Evolutionary conservation across 2,329 filamentous ascomycete genomes (phyloP).

Genomic region (Kalmusia sp.): DNA sequence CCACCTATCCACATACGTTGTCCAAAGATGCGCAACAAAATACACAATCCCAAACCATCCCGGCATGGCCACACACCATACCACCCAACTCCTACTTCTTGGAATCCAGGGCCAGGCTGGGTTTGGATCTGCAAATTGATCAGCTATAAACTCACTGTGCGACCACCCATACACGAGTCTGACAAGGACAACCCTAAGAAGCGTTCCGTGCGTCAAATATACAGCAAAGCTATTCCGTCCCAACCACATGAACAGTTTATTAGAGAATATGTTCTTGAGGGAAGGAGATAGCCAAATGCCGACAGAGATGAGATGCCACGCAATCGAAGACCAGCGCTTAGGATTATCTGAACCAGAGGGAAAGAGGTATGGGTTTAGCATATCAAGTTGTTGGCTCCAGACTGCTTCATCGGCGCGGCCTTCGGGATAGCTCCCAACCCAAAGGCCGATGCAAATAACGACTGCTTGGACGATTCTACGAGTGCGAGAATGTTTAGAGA

Average conservation of each 20-base stretch:
- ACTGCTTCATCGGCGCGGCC: conserved; percentile 57
- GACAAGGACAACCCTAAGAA: conserved; percentile 58
- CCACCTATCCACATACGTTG: conserved; percentile 58
- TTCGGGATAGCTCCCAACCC: conserved; percentile 58
- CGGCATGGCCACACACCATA: conserved; percentile 54
- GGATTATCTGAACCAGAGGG: conserved; percentile 55
- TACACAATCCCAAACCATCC: conserved; percentile 58
- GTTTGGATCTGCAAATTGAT: too few species aligned
- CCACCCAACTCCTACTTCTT: conserved; percentile 45
- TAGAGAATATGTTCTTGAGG: conserved; percentile 58
- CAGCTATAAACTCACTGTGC: conserved; percentile 49
- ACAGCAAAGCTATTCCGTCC: conserved; percentile 64
- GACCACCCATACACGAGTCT: conserved; percentile 62
- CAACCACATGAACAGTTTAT: conserved; percentile 60
- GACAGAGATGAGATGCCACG: conserved; percentile 57
- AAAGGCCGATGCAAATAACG: conserved; percentile 54
- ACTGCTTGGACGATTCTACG: conserved; percentile 45
- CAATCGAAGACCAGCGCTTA: conserved; percentile 55
- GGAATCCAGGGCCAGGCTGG: conserved; percentile 53
- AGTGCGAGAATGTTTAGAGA: conserved; percentile 48
- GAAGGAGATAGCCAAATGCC: conserved; percentile 59
- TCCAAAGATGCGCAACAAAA: conserved; percentile 58
- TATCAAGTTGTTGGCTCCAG: conserved; percentile 57
- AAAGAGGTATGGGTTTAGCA: conserved; percentile 54
- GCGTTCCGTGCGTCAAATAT: conserved; percentile 62